phyloP scores from a whole-genome alignment of 805 yeast species.

The Yamadazyma takamatsuzukensis region DNA sequence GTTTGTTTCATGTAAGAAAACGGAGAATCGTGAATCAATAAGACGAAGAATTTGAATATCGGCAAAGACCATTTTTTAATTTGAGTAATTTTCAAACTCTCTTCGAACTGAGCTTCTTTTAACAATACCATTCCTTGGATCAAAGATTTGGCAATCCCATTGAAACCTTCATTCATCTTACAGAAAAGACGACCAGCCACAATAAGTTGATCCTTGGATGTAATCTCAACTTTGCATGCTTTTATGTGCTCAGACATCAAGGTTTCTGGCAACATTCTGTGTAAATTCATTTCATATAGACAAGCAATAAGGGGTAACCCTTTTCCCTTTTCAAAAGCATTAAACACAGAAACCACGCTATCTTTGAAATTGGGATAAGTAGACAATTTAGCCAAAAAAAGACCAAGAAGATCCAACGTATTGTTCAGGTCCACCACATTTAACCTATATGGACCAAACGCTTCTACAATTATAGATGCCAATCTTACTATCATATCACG shows the following conservation, averaged over 20 bases:
- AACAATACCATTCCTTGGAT: slow-evolving; percentile 24
- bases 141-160: slow-evolving; percentile 26
- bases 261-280: not conserved
- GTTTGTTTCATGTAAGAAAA: slow-evolving; percentile 22
- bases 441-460: too few relatives aligned
- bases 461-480: too few relatives aligned
- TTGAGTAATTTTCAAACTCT: slow-evolving; percentile 16
- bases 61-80: slow-evolving; percentile 28
- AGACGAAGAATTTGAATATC: slow-evolving; percentile 28
- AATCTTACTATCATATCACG: too few relatives aligned
- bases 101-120: slow-evolving; percentile 23
- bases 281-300: not conserved
- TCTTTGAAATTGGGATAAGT: too few relatives aligned
- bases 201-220: slow-evolving; percentile 15
- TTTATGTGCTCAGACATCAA: slow-evolving; percentile 8
- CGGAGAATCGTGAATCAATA: slow-evolving; percentile 35
- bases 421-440: too few relatives aligned
- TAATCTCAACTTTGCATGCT: slow-evolving; percentile 15
- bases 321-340: slow-evolving; percentile 1
- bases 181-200: slow-evolving; percentile 16
- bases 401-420: too few relatives aligned
- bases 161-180: slow-evolving; percentile 15
- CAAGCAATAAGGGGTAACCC: slow-evolving; percentile 1
- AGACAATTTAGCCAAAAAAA: too few relatives aligned
- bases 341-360: too few relatives aligned